phyloP scores from a whole-genome alignment of 2,329 filamentous ascomycete genomes.

The Colletotrichum sojae region DNA sequence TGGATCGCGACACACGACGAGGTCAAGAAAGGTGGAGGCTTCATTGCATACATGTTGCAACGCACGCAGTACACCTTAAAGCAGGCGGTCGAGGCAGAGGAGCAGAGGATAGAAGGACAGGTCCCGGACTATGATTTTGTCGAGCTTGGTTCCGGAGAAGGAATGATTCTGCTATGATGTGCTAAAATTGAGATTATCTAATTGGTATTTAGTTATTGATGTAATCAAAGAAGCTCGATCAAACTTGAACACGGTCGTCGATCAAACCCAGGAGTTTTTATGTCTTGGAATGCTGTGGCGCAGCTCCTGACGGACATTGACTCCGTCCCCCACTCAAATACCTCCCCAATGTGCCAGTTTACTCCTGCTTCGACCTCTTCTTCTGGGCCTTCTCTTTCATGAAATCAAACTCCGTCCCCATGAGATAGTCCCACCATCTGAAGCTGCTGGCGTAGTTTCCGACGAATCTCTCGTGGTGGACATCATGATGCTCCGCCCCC shows the following conservation, averaged over 20 bases:
- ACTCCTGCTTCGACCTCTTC: background rate
- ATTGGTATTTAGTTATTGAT: too few species aligned
- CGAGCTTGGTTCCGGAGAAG: conserved; percentile 70
- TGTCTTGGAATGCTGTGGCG: too few species aligned
- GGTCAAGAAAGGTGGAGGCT: conserved; percentile 69
- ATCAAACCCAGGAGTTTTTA: too few species aligned
- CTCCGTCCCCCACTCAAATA: too few species aligned
- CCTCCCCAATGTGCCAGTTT: background rate
- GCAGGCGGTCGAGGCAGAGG: conserved; percentile 58
- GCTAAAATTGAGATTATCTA: background rate
- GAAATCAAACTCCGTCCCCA: background rate
- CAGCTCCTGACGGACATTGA: too few species aligned
- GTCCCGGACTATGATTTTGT: conserved; percentile 62
- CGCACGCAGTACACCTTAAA: conserved; percentile 60
- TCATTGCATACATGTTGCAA: conserved; percentile 67
- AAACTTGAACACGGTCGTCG: too few species aligned
- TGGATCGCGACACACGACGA: conserved; percentile 79
- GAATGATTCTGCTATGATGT: conserved; percentile 61
- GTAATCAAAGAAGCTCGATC: too few species aligned
- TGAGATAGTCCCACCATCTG: conserved; percentile 87
- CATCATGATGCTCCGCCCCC: conserved; percentile 94
- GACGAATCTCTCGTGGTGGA: conserved; percentile 98
- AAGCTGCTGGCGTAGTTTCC: conserved; percentile 79
- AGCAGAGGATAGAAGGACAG: conserved; percentile 46
- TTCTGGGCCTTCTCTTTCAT: background rate